Evolutionary conservation across 441 rosid species (phyloP), one percentile per base, ranked within the genome.

Genomic region (Viola pubescens): DNA sequence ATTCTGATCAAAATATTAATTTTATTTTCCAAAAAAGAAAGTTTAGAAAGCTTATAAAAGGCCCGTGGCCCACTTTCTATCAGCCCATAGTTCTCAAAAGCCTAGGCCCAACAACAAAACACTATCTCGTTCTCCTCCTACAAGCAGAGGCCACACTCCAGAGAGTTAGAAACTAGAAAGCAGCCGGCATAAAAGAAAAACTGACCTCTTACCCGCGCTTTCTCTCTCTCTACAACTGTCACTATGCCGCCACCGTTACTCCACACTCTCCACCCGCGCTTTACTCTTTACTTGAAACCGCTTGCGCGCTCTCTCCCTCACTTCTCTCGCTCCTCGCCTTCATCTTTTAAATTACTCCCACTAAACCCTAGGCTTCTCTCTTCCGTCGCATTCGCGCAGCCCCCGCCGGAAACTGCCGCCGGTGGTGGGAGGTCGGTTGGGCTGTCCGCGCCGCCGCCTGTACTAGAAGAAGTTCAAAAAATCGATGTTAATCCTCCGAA

Each of bases 401-500:
- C 73, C 47, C 56, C 64, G n/a, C 16, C 67, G 73, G 58, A 4
- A 59, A 57, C 50, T 54, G 70, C 8, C 52, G 51, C 45, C 34
- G 57, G 69, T 4, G 80, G 80, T 37, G 79, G 86, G 1, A 80
- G 88, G 73, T 76, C 86, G 11, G 94, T 85, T 4, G 89, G 85
- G 4, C 47, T 79, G 19, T 64, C 83, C 1, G 79, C 74, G 3
- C 69, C 81, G 26, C 62, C 73, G 45, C 57, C 72, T 48, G 65
- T 77, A 40, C 26, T 52, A 0, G 59, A 51, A 9, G 85, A 77
- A 0, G 48, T 71, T 63, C 76, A 79, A 73, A 87, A 62, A 67
- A 85, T 91, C 49, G 91, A 91, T 50, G 91, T 85, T 7, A 87
- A 89, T 74, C 97, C 95, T 49, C 97, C 95, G 11, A 87, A 85